Evolutionary conservation across 2,329 filamentous ascomycete genomes (phyloP).

Genomic region (Penicillium sp.): DNA sequence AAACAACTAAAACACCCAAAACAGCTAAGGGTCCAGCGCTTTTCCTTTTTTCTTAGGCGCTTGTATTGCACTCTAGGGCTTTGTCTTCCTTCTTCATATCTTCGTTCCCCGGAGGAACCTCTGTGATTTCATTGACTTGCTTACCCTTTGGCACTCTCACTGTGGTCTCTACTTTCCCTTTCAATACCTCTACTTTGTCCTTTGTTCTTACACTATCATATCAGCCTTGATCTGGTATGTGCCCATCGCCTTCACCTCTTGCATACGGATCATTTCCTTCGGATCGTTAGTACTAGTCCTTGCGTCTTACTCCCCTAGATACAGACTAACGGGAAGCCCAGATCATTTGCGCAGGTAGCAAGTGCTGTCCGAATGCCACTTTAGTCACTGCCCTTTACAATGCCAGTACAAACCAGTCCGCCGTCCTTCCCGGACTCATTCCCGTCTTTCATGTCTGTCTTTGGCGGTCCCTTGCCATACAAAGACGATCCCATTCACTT

Average conservation of each 20-base stretch:
- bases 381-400: slow-evolving; percentile 29
- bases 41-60: background rate
- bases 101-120: slow-evolving; percentile 43
- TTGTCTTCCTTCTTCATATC: slow-evolving; percentile 16
- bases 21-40: slow-evolving; percentile 18
- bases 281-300: slow-evolving; percentile 34
- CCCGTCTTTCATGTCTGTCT: slow-evolving; percentile 57
- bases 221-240: slow-evolving; percentile 6
- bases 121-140: slow-evolving; percentile 2
- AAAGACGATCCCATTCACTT: slow-evolving; percentile 31
- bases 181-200: background rate
- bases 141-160: background rate
- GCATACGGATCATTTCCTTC: slow-evolving; percentile 10
- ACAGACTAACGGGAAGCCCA: slow-evolving; percentile 17
- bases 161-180: background rate
- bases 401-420: slow-evolving; percentile 45
- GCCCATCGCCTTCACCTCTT: slow-evolving; percentile 2
- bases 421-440: slow-evolving; percentile 48
- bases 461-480: slow-evolving; percentile 43
- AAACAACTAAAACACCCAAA: slow-evolving; percentile 3
- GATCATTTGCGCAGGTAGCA: slow-evolving; percentile 46
- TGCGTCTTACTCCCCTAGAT: slow-evolving; percentile 17
- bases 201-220: background rate
- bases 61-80: slow-evolving; percentile 12
- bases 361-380: slow-evolving; percentile 35